Conservation (phyloP, 164 flowering plant genomes). For the Dillenia turbinata region DNA sequence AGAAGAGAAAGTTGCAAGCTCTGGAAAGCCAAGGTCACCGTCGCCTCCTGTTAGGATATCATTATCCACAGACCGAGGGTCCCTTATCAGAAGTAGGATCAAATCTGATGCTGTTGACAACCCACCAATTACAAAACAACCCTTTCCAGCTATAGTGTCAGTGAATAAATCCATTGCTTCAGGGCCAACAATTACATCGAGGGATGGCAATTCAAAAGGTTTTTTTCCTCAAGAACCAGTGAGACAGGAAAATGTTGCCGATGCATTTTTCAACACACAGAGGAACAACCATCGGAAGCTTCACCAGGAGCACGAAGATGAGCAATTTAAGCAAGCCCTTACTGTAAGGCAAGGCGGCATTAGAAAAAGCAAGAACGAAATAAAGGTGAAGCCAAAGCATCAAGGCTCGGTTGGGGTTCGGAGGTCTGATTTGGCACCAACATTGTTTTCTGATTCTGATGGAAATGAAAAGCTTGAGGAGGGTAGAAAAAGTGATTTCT, state of each 20-base stretch:
- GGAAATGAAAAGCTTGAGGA: conserved; percentile 37
- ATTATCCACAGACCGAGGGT: conserved; percentile 66
- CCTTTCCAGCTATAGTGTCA: conserved; percentile 44
- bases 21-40: conserved; percentile 51
- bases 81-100: conserved; percentile 36
- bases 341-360: conserved; percentile 64
- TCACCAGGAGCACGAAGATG: conserved; percentile 52
- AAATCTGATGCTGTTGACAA: conserved; percentile 44
- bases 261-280: conserved; percentile 29
- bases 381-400: conserved; percentile 42
- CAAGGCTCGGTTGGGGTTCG: conserved; percentile 38
- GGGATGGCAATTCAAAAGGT: conserved; percentile 17
- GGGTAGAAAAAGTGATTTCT: conserved; percentile 36
- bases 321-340: conserved; percentile 54
- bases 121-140: conserved; percentile 30
- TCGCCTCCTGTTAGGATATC: conserved; percentile 84
- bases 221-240: conserved; percentile 24
- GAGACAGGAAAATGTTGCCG: conserved; percentile 39
- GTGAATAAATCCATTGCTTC: conserved; percentile 39
- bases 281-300: conserved; percentile 28
- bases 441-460: conserved; percentile 31
- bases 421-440: conserved; percentile 25
- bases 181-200: conserved; percentile 23
- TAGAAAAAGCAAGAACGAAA: conserved; percentile 52
- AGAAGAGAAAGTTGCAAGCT: conserved; percentile 35